phyloP scores from a whole-genome alignment of 2,329 filamentous ascomycete genomes.

The Remersonia thermophila region DNA sequence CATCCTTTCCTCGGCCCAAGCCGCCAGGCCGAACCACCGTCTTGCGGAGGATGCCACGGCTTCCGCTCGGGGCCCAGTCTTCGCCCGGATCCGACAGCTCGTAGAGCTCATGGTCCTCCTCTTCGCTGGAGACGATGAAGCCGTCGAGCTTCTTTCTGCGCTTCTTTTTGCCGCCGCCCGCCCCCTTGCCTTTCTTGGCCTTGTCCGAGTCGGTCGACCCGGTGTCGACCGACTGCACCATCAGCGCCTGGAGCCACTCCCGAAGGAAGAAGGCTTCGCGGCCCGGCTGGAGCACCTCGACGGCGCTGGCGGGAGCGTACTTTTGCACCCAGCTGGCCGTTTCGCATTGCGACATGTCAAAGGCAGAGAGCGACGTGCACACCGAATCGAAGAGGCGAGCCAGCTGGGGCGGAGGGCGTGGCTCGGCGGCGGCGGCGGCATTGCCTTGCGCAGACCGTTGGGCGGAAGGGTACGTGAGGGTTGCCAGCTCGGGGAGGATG shows the following conservation, averaged over 20 bases:
- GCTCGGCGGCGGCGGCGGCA: not conserved
- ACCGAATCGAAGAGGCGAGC: constrained; percentile 46
- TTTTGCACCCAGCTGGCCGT: constrained; percentile 66
- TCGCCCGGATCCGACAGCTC: constrained; percentile 53
- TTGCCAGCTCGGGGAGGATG: constrained; percentile 33
- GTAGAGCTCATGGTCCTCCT: constrained; percentile 58
- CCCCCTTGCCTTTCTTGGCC: constrained; percentile 20
- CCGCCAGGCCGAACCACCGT: constrained; percentile 40
- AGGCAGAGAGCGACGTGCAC: constrained; percentile 55
- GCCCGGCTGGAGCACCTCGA: constrained; percentile 63
- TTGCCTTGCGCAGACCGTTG: constrained; percentile 2
- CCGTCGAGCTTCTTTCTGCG: constrained; percentile 65
- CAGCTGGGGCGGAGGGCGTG: constrained; percentile 37
- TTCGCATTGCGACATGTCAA: constrained; percentile 70
- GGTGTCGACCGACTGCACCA: constrained; percentile 63
- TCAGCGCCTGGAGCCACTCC: constrained; percentile 69
- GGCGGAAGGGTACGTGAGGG: constrained; percentile 3
- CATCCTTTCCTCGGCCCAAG: constrained; percentile 28
- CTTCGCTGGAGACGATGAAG: constrained; percentile 69
- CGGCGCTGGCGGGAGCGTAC: constrained; percentile 59
- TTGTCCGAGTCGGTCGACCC: constrained; percentile 30
- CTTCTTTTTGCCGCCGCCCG: constrained; percentile 44
- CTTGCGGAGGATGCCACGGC: constrained; percentile 31
- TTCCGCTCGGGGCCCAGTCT: constrained; percentile 28
- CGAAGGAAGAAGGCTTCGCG: constrained; percentile 58